Percentiles rank a stretch among this genome's conserved stretches.
These are phyloP conservation scores for Cordyceps militaris DNA, from an alignment of 2,329 filamentous ascomycete species.

Conservation along the genomic window DNA sequence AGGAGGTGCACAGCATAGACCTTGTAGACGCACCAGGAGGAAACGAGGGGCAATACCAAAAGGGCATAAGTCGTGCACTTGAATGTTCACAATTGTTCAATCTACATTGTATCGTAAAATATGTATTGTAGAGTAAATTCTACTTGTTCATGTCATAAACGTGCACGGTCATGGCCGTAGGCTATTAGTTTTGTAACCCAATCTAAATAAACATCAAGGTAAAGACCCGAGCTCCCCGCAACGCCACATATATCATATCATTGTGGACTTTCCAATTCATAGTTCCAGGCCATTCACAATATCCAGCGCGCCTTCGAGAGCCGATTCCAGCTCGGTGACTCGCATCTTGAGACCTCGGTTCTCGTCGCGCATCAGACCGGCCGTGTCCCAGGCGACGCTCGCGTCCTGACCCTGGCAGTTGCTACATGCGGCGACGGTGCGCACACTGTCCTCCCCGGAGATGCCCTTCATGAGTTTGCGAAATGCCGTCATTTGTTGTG, in stretches of 20 bases:
- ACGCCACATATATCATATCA: slow-evolving; percentile 8
- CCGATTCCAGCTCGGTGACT: slow-evolving; percentile 51
- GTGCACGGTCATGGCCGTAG: background rate
- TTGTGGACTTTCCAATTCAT: background rate
- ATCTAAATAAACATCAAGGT: background rate
- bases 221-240: background rate
- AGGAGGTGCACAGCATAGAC: too few relatives aligned
- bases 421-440: slow-evolving; percentile 32
- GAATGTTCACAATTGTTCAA: background rate
- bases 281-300: slow-evolving; percentile 43
- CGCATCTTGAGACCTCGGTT: slow-evolving; percentile 54
- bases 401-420: slow-evolving; percentile 54
- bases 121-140: background rate
- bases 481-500: slow-evolving; percentile 28
- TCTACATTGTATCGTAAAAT: background rate
- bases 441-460: slow-evolving; percentile 27
- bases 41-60: too few relatives aligned
- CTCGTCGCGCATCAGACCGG: slow-evolving; percentile 53
- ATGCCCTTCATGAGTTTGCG: slow-evolving; percentile 38
- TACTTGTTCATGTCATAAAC: background rate
- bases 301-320: slow-evolving; percentile 55
- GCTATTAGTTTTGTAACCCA: background rate
- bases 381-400: slow-evolving; percentile 58
- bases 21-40: too few relatives aligned
- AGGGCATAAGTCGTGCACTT: too few relatives aligned